Percentiles rank a stretch among this genome's conserved stretches.
Conservation (phyloP, 2,329 filamentous ascomycete species). For the Aspergillus aculeatinus region DNA sequence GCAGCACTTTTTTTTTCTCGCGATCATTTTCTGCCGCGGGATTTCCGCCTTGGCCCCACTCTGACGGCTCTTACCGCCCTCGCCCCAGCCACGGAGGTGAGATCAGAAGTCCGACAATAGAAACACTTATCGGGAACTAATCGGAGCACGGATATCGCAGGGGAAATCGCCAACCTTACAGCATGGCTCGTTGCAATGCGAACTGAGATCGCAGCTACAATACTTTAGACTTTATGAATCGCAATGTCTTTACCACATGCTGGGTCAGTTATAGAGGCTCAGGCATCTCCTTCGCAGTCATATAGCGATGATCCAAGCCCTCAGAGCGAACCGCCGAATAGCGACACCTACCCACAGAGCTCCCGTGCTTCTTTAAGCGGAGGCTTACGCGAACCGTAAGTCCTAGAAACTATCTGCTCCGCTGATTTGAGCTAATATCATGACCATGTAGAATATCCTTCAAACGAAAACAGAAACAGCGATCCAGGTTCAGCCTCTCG, state of each 20-base stretch:
- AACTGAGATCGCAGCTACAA: slow-evolving; percentile 12
- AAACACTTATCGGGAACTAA: slow-evolving; percentile 13
- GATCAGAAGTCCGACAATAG: slow-evolving; percentile 24
- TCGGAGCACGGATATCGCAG: neutral
- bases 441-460: slow-evolving; percentile 37
- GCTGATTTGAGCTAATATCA: slow-evolving; percentile 1
- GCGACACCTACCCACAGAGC: slow-evolving; percentile 14
- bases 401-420: neutral
- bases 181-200: slow-evolving; percentile 14
- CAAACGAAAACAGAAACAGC: slow-evolving; percentile 45
- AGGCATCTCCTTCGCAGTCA: slow-evolving; percentile 15
- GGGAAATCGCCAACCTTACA: slow-evolving; percentile 9
- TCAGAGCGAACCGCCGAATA: slow-evolving; percentile 22
- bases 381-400: slow-evolving; percentile 38
- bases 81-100: slow-evolving; percentile 24
- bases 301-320: slow-evolving; percentile 13
- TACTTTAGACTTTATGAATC: slow-evolving; percentile 21
- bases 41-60: slow-evolving; percentile 30
- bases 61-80: slow-evolving; percentile 28
- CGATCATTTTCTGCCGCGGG: slow-evolving; percentile 24
- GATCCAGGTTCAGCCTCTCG: slow-evolving; percentile 41
- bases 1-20: slow-evolving; percentile 34
- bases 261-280: slow-evolving; percentile 18
- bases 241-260: slow-evolving; percentile 28
- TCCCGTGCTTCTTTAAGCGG: slow-evolving; percentile 31